These are phyloP conservation scores for Gracilaria domingensis DNA, from an alignment of 23 red algal genomes.

Conservation along the genomic window DNA sequence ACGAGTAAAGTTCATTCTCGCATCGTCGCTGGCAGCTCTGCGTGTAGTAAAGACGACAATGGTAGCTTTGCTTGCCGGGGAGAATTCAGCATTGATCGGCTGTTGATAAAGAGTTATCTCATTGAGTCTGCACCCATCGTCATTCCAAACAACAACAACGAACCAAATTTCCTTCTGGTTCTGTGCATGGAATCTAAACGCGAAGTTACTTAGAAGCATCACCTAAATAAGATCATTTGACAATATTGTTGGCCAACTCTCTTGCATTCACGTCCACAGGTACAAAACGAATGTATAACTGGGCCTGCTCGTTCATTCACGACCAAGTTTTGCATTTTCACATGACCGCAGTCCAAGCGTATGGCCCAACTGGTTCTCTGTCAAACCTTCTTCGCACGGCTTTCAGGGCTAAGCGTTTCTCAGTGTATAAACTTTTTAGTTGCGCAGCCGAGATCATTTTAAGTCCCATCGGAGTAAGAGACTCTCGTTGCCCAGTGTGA, in stretches of 20 bases:
- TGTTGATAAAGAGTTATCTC: constrained; percentile 57
- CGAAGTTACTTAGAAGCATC: constrained; percentile 43
- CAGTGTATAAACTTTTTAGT: background rate
- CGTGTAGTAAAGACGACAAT: constrained; percentile 68
- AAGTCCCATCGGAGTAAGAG: background rate
- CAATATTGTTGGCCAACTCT: constrained; percentile 12
- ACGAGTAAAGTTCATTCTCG: constrained; percentile 56
- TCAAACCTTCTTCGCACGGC: background rate
- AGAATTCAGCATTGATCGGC: background rate
- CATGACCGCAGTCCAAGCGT: constrained; percentile 44
- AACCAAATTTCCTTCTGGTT: constrained; percentile 38
- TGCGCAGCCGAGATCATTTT: background rate
- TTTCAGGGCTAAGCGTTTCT: background rate
- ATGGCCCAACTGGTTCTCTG: constrained; percentile 50
- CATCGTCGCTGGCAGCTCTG: constrained; percentile 52
- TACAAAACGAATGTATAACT: constrained; percentile 68
- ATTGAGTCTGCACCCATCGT: constrained; percentile 8
- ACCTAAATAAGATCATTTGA: constrained; percentile 47
- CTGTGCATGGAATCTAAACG: constrained; percentile 77
- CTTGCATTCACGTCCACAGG: constrained; percentile 3
- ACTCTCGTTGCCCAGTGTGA: background rate
- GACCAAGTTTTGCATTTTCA: constrained; percentile 28
- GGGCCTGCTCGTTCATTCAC: constrained; percentile 14
- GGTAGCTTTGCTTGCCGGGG: constrained; percentile 37
- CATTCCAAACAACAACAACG: constrained; percentile 59